These are phyloP conservation scores for Carnegiea gigantea DNA, from an alignment of 179 eudicot genomes.

Conservation along the genomic window DNA sequence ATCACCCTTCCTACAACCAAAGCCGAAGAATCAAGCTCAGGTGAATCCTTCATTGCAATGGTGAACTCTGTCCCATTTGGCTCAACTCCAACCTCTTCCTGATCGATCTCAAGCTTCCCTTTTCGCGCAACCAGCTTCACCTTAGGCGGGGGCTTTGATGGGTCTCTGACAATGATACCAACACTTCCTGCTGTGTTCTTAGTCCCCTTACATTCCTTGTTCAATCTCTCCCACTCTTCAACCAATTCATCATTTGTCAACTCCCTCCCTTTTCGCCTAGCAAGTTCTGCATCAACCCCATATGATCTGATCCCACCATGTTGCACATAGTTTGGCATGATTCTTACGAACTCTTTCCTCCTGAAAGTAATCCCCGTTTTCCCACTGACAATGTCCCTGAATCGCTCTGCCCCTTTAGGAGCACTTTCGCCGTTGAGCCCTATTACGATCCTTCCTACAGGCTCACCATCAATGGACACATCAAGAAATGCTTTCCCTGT, in stretches of 20 bases:
- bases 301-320: conserved; percentile 90
- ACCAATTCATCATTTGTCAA: conserved; percentile 44
- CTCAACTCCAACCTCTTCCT: conserved; percentile 70
- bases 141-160: conserved; percentile 78
- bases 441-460: conserved; percentile 56
- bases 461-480: conserved; percentile 57
- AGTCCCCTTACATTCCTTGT: conserved; percentile 44
- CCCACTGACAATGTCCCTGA: conserved; percentile 62
- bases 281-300: conserved; percentile 86
- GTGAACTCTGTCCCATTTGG: conserved; percentile 91
- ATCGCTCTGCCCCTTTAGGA: conserved; percentile 55
- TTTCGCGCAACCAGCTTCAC: conserved; percentile 66
- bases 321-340: conserved; percentile 78
- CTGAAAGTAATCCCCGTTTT: conserved; percentile 69
- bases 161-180: conserved; percentile 75
- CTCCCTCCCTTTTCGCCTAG: conserved; percentile 54
- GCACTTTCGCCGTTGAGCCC: conserved; percentile 43
- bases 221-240: conserved; percentile 59
- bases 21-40: conserved; percentile 67
- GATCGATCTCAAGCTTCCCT: conserved; percentile 79
- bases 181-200: conserved; percentile 70
- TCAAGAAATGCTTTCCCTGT: conserved; percentile 67
- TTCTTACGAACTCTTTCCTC: conserved; percentile 72
- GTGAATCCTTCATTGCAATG: conserved; percentile 60
- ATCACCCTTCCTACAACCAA: conserved; percentile 78